Evolutionary conservation across 352 stramenopile genomes (phyloP).

Genomic region (Hyaloperonospora brassicae): DNA sequence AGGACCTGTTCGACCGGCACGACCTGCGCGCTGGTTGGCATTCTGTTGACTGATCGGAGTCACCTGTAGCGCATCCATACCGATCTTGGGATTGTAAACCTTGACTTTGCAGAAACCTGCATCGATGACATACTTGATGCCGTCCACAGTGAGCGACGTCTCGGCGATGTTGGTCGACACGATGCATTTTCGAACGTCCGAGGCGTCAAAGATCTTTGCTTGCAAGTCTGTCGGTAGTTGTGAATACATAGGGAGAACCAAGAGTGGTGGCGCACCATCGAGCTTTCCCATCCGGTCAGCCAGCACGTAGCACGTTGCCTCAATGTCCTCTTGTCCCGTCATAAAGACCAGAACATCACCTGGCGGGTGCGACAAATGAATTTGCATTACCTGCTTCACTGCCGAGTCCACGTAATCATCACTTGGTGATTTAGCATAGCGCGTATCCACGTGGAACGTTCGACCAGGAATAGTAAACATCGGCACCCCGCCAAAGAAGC

Average conservation of each 20-base stretch:
- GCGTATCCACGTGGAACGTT: conserved; percentile 81
- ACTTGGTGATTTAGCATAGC: conserved; percentile 88
- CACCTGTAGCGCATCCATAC: conserved; percentile 96
- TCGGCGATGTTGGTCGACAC: conserved; percentile 98
- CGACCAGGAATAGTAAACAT: conserved; percentile 95
- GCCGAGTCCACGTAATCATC: conserved; percentile 98
- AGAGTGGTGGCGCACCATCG: conserved; percentile 88
- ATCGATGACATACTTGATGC: conserved; percentile 98
- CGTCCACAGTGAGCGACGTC: conserved; percentile 93
- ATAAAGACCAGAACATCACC: conserved; percentile 99
- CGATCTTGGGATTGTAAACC: conserved; percentile 99
- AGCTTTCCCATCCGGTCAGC: conserved; percentile 93
- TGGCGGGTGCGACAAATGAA: conserved; percentile 94
- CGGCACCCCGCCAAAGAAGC: conserved; percentile 95
- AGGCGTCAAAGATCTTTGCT: conserved; percentile 96
- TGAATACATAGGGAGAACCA: conserved; percentile 99
- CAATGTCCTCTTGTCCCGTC: conserved; percentile 99
- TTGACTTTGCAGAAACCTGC: conserved; percentile 98
- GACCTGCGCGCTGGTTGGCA: conserved; percentile 93
- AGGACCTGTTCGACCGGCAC: conserved; percentile 86
- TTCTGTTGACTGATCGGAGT: conserved; percentile 96
- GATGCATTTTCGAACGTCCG: conserved; percentile 93
- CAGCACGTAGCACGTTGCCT: conserved; percentile 91
- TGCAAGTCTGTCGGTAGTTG: conserved; percentile 96
- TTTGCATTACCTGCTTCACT: conserved; percentile 97